phyloP scores from a whole-genome alignment of 2,329 filamentous ascomycete genomes.

The Epichloe scottii region DNA sequence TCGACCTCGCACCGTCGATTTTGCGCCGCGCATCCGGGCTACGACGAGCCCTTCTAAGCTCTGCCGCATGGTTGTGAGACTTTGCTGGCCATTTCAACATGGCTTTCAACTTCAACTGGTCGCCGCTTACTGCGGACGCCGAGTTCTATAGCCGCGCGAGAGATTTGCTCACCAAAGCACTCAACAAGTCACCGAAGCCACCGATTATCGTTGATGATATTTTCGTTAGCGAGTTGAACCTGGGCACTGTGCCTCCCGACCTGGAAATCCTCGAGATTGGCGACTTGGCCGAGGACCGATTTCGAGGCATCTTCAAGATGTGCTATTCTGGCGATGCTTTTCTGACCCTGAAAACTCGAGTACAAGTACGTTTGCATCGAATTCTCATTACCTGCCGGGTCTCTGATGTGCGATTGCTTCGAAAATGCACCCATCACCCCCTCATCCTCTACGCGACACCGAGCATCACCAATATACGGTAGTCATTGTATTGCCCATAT shows the following conservation, averaged over 20 bases:
- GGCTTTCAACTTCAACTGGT: slow-evolving; percentile 99
- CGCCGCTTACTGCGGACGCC: slow-evolving; percentile 90
- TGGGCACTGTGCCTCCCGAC: slow-evolving; percentile 87
- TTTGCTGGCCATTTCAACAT: slow-evolving; percentile 47
- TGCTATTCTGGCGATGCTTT: slow-evolving; percentile 93
- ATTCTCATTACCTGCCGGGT: slow-evolving; percentile 8
- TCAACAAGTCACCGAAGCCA: slow-evolving; percentile 96
- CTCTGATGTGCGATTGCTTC: slow-evolving; percentile 7
- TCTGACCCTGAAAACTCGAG: slow-evolving; percentile 85
- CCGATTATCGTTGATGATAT: slow-evolving; percentile 99
- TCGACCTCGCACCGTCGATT: slow-evolving; percentile 3
- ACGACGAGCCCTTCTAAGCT: slow-evolving; percentile 10
- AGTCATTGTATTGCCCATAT: not conserved
- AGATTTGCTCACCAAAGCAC: slow-evolving; percentile 83
- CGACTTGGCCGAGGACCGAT: slow-evolving; percentile 90
- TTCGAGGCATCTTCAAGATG: slow-evolving; percentile 99
- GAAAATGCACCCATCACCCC: slow-evolving; percentile 9
- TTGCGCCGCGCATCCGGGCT: slow-evolving; percentile 4
- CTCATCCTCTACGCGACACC: not conserved
- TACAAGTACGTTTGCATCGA: slow-evolving; percentile 53
- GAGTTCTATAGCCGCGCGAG: slow-evolving; percentile 80
- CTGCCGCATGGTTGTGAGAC: slow-evolving; percentile 22
- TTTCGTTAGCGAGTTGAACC: slow-evolving; percentile 92
- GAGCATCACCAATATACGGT: not conserved
- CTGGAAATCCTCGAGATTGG: slow-evolving; percentile 96